Evolutionary conservation across 768 basidiomycete species (phyloP).

Genomic region (Leccinum incarnatum): DNA sequence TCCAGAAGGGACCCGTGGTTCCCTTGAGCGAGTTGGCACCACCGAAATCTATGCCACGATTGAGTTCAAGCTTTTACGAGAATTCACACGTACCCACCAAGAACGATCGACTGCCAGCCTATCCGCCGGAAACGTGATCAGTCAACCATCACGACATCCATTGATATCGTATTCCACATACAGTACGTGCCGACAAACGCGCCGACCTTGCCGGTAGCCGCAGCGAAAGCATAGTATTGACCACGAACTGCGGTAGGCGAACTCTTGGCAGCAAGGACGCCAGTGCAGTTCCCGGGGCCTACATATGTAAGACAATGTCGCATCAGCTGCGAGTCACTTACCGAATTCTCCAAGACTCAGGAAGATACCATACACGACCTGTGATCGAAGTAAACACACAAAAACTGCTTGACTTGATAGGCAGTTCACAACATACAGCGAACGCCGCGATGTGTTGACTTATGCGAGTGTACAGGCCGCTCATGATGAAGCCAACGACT

Average conservation of each 20-base stretch:
- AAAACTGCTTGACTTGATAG: not conserved
- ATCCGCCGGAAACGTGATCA: slow-evolving; percentile 2
- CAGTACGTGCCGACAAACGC: slow-evolving; percentile 84
- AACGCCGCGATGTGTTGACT: slow-evolving; percentile 68
- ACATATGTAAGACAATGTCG: not conserved
- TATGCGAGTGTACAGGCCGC: slow-evolving; percentile 69
- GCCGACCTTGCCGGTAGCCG: slow-evolving; percentile 82
- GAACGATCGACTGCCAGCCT: slow-evolving; percentile 69
- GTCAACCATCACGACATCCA: not conserved
- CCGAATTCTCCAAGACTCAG: slow-evolving; percentile 86
- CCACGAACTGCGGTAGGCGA: slow-evolving; percentile 85
- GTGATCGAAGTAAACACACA: not conserved
- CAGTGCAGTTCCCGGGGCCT: slow-evolving; percentile 85
- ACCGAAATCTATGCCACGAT: slow-evolving; percentile 50
- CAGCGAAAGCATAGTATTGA: slow-evolving; percentile 82
- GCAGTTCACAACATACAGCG: slow-evolving; percentile 44
- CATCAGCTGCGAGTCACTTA: slow-evolving; percentile 20
- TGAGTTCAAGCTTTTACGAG: not conserved
- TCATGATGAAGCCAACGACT: slow-evolving; percentile 85
- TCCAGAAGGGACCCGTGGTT: slow-evolving; percentile 86
- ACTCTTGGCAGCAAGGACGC: slow-evolving; percentile 80
- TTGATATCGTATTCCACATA: slow-evolving; percentile 32
- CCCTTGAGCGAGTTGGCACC: slow-evolving; percentile 49
- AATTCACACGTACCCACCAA: slow-evolving; percentile 37
- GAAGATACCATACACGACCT: slow-evolving; percentile 91